Conservation (phyloP, 257 asterid genomes). For the Capsicum baccatum region DNA sequence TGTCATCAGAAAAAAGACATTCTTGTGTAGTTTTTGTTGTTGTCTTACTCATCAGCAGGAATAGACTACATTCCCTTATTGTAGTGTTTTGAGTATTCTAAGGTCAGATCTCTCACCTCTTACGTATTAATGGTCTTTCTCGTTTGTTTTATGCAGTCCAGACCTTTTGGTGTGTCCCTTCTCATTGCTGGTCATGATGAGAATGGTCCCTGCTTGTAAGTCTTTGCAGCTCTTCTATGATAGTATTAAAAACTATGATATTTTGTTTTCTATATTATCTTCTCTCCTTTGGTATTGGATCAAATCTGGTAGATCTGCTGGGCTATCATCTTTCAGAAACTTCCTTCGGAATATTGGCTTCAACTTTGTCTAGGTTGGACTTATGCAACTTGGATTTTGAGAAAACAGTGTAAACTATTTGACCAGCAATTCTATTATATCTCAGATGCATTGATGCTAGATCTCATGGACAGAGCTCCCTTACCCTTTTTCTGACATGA, state of each 20-base stretch:
- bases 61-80: not conserved
- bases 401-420: not conserved
- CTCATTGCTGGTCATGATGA: slow-evolving; percentile 96
- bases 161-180: slow-evolving; percentile 95
- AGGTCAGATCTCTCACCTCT: not conserved
- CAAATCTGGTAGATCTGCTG: not conserved
- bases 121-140: not conserved
- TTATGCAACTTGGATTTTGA: not conserved
- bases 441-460: not conserved
- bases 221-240: slow-evolving; percentile 9
- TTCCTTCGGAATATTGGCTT: not conserved
- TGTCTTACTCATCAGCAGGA: not conserved
- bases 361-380: not conserved
- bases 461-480: not conserved
- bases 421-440: not conserved
- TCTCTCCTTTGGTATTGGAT: slow-evolving; percentile 19
- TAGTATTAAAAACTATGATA: not conserved
- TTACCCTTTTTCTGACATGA: not conserved
- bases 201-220: slow-evolving; percentile 94
- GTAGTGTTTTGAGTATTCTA: slow-evolving; percentile 1
- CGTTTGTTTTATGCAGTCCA: slow-evolving; percentile 60
- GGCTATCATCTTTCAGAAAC: not conserved
- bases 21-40: not conserved
- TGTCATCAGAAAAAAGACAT: not conserved
- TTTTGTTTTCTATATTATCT: slow-evolving; percentile 2